Evolutionary conservation across 2,329 filamentous ascomycete genomes (phyloP).

Genomic region (Sarocladium kiliense): DNA sequence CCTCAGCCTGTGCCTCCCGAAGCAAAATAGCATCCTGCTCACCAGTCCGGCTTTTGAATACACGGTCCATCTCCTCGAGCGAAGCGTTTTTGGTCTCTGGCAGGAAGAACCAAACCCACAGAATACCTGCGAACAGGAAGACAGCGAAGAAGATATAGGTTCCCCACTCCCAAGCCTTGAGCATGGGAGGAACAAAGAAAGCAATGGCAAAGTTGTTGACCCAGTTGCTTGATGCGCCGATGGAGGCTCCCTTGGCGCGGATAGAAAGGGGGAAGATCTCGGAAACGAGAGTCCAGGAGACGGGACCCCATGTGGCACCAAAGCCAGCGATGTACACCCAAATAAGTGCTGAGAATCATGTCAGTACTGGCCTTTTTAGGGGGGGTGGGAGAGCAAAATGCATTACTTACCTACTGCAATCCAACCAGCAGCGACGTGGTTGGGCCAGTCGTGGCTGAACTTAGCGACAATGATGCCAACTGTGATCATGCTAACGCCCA

Average conservation of each 20-base stretch:
- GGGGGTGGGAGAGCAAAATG: not conserved
- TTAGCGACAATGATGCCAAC: conserved; percentile 35
- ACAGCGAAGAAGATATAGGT: conserved; percentile 53
- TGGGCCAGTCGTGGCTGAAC: conserved; percentile 29
- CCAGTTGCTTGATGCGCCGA: conserved; percentile 39
- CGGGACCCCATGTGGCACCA: conserved; percentile 38
- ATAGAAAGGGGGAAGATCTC: conserved; percentile 42
- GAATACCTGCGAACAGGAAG: conserved; percentile 38
- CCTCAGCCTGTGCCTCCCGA: conserved; percentile 18
- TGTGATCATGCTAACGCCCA: conserved; percentile 31
- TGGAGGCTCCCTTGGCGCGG: conserved; percentile 37
- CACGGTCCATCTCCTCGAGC: conserved; percentile 48
- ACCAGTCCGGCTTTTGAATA: conserved; percentile 38
- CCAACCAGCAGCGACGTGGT: conserved; percentile 32
- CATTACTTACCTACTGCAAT: conserved; percentile 21
- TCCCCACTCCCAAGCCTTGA: conserved; percentile 35
- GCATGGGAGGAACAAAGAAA: conserved; percentile 37
- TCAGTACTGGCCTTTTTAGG: too few species aligned
- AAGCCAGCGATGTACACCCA: conserved; percentile 47
- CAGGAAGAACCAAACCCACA: conserved; percentile 45
- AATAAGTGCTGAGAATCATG: conserved; percentile 18
- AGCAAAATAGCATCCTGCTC: conserved; percentile 19
- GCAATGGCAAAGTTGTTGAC: conserved; percentile 42
- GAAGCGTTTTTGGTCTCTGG: conserved; percentile 51
- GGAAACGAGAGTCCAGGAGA: conserved; percentile 42